A percentile compares a stretch with the other conserved stretches of the same genome.
phyloP scores from a whole-genome alignment of 2,329 filamentous ascomycete species.

The Calonectria henricotiae region DNA sequence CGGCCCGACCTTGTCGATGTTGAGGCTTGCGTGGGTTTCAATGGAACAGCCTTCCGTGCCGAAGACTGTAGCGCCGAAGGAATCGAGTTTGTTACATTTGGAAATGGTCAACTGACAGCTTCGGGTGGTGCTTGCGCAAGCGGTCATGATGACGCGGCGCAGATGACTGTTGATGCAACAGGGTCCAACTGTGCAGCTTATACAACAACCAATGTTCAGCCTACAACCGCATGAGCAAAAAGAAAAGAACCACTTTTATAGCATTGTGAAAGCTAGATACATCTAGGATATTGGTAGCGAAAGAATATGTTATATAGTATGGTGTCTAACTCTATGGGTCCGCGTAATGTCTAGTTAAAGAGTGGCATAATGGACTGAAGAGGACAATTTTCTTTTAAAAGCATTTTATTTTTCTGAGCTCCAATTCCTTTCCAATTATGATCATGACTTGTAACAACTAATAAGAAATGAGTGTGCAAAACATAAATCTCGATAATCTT shows the following conservation, averaged over 20 bases:
- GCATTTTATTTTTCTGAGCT: too few species aligned
- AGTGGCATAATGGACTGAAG: too few species aligned
- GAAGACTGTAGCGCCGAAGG: constrained; percentile 37
- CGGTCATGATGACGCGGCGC: constrained; percentile 37
- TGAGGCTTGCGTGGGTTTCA: constrained; percentile 42
- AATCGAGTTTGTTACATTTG: constrained; percentile 39
- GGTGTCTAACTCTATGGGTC: neutral
- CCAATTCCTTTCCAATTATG: too few species aligned
- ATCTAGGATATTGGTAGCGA: too few species aligned
- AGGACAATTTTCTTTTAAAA: too few species aligned
- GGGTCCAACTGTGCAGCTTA: constrained; percentile 35
- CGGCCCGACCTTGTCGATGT: constrained; percentile 38
- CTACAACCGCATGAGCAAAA: constrained; percentile 22
- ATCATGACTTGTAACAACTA: too few species aligned
- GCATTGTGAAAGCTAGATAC: neutral
- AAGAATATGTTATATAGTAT: neutral
- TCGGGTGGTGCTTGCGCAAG: constrained; percentile 38
- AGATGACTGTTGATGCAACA: constrained; percentile 35
- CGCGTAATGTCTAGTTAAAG: too few species aligned
- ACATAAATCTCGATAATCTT: too few species aligned
- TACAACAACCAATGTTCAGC: constrained; percentile 35
- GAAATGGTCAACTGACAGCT: constrained; percentile 36
- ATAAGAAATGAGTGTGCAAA: too few species aligned
- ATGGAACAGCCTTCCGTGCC: constrained; percentile 41
- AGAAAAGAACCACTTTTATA: neutral